Conservation (phyloP, 2,329 filamentous ascomycete species). For the Neofusicoccum sp. region DNA sequence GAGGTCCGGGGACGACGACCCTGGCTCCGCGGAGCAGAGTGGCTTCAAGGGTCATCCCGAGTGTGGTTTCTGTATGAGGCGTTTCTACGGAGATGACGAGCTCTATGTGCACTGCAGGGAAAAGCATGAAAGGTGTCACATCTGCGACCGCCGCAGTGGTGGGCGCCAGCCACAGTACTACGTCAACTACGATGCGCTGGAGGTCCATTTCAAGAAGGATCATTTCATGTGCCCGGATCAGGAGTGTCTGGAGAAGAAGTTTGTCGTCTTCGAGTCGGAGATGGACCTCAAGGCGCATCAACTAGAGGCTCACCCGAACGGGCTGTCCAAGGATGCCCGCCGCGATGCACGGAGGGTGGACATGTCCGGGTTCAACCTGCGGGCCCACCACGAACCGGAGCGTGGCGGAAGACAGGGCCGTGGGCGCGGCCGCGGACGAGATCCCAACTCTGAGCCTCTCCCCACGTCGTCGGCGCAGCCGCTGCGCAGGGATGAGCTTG, state of each 20-base stretch:
- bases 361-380: conserved; percentile 81
- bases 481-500: conserved; percentile 81
- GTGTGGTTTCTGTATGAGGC: conserved; percentile 86
- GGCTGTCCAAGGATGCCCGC: conserved; percentile 78
- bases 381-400: conserved; percentile 67
- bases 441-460: conserved; percentile 82
- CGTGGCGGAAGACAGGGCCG: conserved; percentile 56
- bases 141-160: conserved; percentile 74
- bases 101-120: conserved; percentile 91
- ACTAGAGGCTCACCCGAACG: conserved; percentile 76
- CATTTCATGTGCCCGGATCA: conserved; percentile 84
- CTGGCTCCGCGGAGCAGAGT: conserved; percentile 86
- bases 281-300: conserved; percentile 95
- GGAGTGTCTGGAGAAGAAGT: conserved; percentile 95
- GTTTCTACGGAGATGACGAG: conserved; percentile 96
- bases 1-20: conserved; percentile 85
- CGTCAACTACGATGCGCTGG: conserved; percentile 81
- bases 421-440: conserved; percentile 69
- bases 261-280: conserved; percentile 93
- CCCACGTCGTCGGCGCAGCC: conserved; percentile 78
- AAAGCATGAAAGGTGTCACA: conserved; percentile 91
- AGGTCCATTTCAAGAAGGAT: conserved; percentile 82
- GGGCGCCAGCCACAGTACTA: conserved; percentile 84
- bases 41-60: conserved; percentile 96
- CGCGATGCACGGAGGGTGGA: conserved; percentile 85